Percentiles rank a stretch among this genome's conserved stretches.
These are phyloP conservation scores for Apophysomyces sp. DNA, from an alignment of 371 early-diverging fungal genomes.

Conservation along the genomic window DNA sequence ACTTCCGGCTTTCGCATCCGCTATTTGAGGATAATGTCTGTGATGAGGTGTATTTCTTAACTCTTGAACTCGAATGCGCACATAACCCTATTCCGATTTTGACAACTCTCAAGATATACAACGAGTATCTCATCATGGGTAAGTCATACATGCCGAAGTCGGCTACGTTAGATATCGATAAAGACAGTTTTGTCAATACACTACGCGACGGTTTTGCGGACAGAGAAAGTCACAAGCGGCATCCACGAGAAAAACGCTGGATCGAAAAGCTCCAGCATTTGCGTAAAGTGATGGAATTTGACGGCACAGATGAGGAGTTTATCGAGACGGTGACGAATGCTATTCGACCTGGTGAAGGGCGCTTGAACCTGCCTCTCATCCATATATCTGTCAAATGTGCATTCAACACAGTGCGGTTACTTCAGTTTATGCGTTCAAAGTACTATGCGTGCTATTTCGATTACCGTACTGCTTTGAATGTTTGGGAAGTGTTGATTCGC, in stretches of 20 bases:
- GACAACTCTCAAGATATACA: conserved; percentile 22
- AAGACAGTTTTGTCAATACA: neutral
- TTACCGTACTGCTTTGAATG: conserved; percentile 20
- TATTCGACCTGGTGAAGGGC: neutral
- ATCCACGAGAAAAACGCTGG: neutral
- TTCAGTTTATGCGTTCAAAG: neutral
- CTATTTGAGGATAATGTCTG: conserved; percentile 28
- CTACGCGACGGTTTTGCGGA: neutral
- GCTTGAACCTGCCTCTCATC: neutral
- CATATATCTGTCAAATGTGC: neutral
- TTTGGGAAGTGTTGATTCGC: conserved; percentile 22
- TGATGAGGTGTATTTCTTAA: conserved; percentile 14
- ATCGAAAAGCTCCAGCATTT: neutral
- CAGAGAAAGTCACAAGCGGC: neutral
- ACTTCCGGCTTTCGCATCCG: conserved; percentile 23
- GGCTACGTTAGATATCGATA: neutral
- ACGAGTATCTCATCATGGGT: conserved; percentile 64
- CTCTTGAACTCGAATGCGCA: conserved; percentile 17
- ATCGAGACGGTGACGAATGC: neutral
- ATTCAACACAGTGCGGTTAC: neutral
- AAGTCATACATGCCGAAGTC: conserved; percentile 72
- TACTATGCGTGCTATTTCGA: conserved; percentile 26
- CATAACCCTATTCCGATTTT: conserved; percentile 15
- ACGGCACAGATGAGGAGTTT: neutral
- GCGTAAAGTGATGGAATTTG: neutral